Conservation (phyloP, 2,329 filamentous ascomycete species). For the Clonostachys chloroleuca region DNA sequence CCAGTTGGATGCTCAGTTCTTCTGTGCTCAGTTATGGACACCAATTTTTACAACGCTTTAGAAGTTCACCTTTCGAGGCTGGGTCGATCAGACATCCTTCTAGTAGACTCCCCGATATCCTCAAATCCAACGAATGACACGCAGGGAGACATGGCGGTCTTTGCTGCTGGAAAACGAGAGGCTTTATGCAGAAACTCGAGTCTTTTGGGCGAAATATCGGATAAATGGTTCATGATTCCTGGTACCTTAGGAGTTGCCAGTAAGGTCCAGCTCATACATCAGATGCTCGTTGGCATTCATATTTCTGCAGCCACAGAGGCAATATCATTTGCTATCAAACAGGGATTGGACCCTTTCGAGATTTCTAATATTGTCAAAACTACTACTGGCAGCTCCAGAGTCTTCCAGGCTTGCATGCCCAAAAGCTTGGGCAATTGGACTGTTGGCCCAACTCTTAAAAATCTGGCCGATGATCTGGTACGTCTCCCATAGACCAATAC, state of each 20-base stretch:
- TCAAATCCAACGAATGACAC: neutral
- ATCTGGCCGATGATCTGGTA: too few relatives aligned
- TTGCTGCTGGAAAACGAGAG: conserved; percentile 48
- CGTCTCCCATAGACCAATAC: too few relatives aligned
- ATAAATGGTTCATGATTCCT: conserved; percentile 47
- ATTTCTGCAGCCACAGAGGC: conserved; percentile 45
- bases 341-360: conserved; percentile 34
- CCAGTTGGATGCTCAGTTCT: too few relatives aligned
- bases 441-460: neutral
- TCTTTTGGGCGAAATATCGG: conserved; percentile 51
- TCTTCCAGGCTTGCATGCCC: conserved; percentile 49
- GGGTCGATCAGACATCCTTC: neutral
- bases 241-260: conserved; percentile 44
- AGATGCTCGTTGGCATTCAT: conserved; percentile 46
- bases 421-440: conserved; percentile 22
- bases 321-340: conserved; percentile 42
- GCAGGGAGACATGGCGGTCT: conserved; percentile 37
- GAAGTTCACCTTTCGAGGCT: neutral
- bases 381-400: conserved; percentile 35
- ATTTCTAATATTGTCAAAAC: conserved; percentile 19
- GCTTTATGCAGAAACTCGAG: conserved; percentile 46
- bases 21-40: too few relatives aligned
- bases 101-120: neutral
- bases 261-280: conserved; percentile 50
- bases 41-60: neutral